Conservation (phyloP, 257 asterid genomes). For the Forsythia suspensa region DNA sequence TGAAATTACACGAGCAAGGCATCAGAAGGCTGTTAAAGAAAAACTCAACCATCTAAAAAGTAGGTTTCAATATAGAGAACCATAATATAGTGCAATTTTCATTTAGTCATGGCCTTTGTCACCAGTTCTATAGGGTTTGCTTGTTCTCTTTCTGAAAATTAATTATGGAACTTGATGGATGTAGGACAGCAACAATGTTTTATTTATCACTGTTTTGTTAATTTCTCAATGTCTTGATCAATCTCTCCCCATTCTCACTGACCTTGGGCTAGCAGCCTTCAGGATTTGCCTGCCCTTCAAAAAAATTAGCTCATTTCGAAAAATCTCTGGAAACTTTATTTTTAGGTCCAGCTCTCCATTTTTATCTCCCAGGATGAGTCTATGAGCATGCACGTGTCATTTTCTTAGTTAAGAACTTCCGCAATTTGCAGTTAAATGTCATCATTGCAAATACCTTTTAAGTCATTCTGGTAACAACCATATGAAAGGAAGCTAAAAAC, state of each 20-base stretch:
- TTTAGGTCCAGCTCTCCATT: neutral
- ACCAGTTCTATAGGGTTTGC: neutral
- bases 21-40: neutral
- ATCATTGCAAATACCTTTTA: neutral
- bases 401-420: constrained; percentile 1
- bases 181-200: neutral
- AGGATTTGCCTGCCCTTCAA: neutral
- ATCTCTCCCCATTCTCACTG: neutral
- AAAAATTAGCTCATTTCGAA: neutral
- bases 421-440: neutral
- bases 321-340: neutral
- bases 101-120: neutral
- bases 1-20: neutral
- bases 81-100: neutral
- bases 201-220: neutral
- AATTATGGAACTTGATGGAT: neutral
- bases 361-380: neutral
- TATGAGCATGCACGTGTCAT: constrained; percentile 4
- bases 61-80: constrained; percentile 9
- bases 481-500: constrained; percentile 6
- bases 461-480: neutral
- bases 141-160: neutral
- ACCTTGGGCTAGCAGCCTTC: neutral
- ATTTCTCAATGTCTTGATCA: neutral
- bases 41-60: neutral